Percentiles rank a stretch among this genome's conserved stretches.
Evolutionary conservation across 257 asterid species (phyloP).

Genomic region (Gentiana dahurica): DNA sequence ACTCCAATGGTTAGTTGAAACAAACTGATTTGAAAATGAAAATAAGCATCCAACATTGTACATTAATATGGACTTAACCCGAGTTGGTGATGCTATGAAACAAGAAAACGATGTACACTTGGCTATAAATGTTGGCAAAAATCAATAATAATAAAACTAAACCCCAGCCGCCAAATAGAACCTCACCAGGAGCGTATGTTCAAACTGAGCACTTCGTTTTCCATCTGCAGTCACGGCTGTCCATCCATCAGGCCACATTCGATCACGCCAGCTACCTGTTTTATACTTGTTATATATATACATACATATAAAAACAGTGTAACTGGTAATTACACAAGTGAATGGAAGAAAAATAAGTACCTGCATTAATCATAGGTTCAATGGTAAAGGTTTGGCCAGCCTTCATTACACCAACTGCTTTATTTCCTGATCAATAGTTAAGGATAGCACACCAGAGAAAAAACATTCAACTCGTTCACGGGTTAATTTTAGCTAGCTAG

Average conservation of each 20-base stretch:
- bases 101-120: no score
- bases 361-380: conserved; percentile 93
- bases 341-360: conserved; percentile 17
- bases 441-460: conserved; percentile 19
- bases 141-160: no score
- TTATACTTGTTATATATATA: not conserved
- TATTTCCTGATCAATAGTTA: conserved; percentile 63
- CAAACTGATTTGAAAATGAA: no score
- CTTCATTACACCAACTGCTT: conserved; percentile 96
- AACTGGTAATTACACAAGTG: no score
- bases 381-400: conserved; percentile 95
- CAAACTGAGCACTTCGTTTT: conserved; percentile 93
- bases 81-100: no score
- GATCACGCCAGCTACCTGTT: conserved; percentile 89
- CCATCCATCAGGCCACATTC: conserved; percentile 99
- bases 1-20: no score
- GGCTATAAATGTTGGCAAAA: no score
- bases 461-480: not conserved
- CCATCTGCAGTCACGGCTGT: conserved; percentile 93
- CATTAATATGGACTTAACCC: no score
- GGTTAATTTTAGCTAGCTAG: not conserved
- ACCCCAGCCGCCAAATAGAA: not conserved
- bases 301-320: no score
- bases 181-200: conserved; percentile 81
- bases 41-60: no score